Evolutionary conservation across 306 rosid species (phyloP).

Genomic region (Gastrolobium villosum): DNA sequence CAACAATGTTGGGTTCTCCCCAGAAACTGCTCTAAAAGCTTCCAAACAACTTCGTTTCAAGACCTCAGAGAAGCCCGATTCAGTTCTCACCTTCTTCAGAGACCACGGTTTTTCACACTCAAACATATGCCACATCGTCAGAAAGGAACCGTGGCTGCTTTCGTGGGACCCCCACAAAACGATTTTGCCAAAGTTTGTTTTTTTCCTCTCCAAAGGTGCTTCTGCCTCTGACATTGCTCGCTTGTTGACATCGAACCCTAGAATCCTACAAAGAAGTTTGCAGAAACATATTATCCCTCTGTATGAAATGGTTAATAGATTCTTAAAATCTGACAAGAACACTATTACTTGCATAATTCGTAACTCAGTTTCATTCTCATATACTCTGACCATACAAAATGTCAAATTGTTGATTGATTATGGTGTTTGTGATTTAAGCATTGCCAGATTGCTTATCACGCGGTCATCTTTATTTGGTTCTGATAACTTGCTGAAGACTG

Average conservation of each 20-base stretch:
- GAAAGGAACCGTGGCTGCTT: background rate
- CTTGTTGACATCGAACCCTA: background rate
- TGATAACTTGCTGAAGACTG: background rate
- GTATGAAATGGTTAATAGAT: background rate
- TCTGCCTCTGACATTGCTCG: background rate
- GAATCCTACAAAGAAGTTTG: background rate
- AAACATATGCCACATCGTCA: background rate
- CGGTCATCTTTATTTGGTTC: background rate
- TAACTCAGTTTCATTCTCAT: fast-evolving
- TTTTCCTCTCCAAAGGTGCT: constrained; percentile 37
- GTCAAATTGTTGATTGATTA: constrained; percentile 8
- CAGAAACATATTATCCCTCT: background rate
- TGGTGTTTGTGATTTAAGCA: background rate
- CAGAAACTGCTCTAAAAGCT: background rate
- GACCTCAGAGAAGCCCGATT: background rate
- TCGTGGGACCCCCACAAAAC: background rate
- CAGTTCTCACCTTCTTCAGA: background rate
- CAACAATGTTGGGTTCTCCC: background rate
- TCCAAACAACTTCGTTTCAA: background rate
- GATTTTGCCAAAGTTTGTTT: constrained; percentile 15
- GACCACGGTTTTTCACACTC: background rate
- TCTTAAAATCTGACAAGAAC: constrained; percentile 11
- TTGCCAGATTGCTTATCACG: background rate
- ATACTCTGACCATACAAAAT: background rate
- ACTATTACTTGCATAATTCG: background rate